phyloP scores from a whole-genome alignment of 352 stramenopile genomes.

The Pythium rhizo-oryzae region DNA sequence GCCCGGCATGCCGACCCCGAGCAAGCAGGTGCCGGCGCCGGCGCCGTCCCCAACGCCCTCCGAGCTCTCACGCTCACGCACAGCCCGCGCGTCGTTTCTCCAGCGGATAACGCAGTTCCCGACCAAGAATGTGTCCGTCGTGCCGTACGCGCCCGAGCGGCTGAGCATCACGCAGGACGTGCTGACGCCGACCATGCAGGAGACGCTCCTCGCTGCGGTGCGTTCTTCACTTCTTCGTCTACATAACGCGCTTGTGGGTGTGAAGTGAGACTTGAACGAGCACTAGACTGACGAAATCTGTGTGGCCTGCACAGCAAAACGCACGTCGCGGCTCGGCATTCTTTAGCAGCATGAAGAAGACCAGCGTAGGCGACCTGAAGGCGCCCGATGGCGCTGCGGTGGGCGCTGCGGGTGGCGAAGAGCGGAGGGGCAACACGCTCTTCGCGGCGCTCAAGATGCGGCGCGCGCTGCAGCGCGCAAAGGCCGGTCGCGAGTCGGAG shows the following conservation, averaged over 20 bases:
- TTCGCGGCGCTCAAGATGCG: conserved; percentile 66
- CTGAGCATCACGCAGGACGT: conserved; percentile 63
- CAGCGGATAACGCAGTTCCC: conserved; percentile 52
- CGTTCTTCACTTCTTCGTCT: too few relatives aligned
- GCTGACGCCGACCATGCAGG: conserved; percentile 52
- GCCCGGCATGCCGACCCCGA: conserved; percentile 8
- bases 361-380: conserved; percentile 6
- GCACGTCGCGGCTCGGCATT: background rate
- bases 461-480: conserved; percentile 44
- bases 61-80: conserved; percentile 9
- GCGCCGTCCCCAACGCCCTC: background rate
- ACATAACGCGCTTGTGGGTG: too few relatives aligned
- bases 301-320: background rate
- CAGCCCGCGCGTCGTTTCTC: conserved; percentile 49
- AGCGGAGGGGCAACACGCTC: conserved; percentile 42
- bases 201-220: conserved; percentile 44
- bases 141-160: conserved; percentile 65
- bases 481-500: conserved; percentile 14
- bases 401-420: background rate
- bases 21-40: background rate
- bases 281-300: background rate
- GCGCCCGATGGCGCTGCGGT: conserved; percentile 1
- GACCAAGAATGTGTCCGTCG: conserved; percentile 46
- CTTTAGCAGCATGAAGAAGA: conserved; percentile 15
- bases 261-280: too few relatives aligned